These are phyloP conservation scores for Ophiobolus disseminans DNA, from an alignment of 2,329 filamentous ascomycete species.

Conservation along the genomic window DNA sequence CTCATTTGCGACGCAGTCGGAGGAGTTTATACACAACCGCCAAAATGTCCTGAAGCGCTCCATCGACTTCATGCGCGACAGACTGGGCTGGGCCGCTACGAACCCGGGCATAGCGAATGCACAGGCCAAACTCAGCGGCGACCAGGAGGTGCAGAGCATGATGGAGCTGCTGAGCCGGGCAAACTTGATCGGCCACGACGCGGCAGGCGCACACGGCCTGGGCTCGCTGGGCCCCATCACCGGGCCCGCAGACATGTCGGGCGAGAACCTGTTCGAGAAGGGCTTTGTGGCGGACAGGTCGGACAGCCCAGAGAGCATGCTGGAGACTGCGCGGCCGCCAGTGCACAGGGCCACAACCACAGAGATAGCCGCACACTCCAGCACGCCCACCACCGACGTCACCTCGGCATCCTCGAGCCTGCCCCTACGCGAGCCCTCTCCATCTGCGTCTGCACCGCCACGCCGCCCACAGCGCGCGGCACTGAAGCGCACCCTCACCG, in stretches of 20 bases:
- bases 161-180: slow-evolving; percentile 85
- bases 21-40: slow-evolving; percentile 87
- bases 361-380: slow-evolving; percentile 12
- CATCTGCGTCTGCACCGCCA: slow-evolving; percentile 31
- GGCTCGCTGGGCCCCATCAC: slow-evolving; percentile 71
- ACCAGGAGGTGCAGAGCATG: slow-evolving; percentile 88
- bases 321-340: slow-evolving; percentile 28
- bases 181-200: slow-evolving; percentile 75
- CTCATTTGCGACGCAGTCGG: slow-evolving; percentile 94
- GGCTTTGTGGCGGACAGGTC: slow-evolving; percentile 69
- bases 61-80: slow-evolving; percentile 95
- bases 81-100: slow-evolving; percentile 79
- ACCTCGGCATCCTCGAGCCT: slow-evolving; percentile 32
- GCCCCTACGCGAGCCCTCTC: slow-evolving; percentile 19
- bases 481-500: slow-evolving; percentile 87
- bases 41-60: slow-evolving; percentile 93
- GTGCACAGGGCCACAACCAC: slow-evolving; percentile 20
- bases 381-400: slow-evolving; percentile 28
- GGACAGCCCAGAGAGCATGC: slow-evolving; percentile 53
- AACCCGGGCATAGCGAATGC: slow-evolving; percentile 81
- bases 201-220: slow-evolving; percentile 60
- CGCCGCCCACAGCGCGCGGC: slow-evolving; percentile 60
- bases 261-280: slow-evolving; percentile 83
- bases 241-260: slow-evolving; percentile 76
- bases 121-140: slow-evolving; percentile 81